phyloP scores from a whole-genome alignment of 2,329 filamentous ascomycete genomes.

The Xylariaceae sp. region DNA sequence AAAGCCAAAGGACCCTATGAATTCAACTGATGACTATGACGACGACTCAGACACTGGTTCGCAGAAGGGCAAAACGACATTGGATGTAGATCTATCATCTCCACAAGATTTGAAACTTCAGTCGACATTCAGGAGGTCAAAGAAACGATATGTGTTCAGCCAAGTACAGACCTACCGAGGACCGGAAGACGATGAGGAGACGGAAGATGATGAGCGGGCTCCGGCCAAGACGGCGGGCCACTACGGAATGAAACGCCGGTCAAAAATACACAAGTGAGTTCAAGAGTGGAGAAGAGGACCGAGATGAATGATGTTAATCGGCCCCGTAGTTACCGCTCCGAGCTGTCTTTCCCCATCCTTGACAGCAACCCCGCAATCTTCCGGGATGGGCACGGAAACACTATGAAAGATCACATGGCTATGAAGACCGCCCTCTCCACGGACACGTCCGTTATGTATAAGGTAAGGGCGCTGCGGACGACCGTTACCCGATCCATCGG shows the following conservation, averaged over 20 bases:
- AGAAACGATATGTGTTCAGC: conserved; percentile 39
- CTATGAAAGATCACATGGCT: conserved; percentile 39
- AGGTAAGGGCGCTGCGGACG: conserved; percentile 60
- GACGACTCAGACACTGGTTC: conserved; percentile 25
- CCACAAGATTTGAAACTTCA: conserved; percentile 34
- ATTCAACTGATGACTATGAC: conserved; percentile 26
- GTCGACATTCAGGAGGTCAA: conserved; percentile 21
- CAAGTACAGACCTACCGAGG: conserved; percentile 37
- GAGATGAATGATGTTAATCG: conserved; percentile 5
- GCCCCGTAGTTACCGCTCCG: conserved; percentile 42
- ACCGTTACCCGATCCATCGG: conserved; percentile 59
- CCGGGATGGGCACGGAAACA: conserved; percentile 36
- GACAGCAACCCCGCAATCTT: conserved; percentile 82
- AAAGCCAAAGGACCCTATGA: conserved; percentile 20
- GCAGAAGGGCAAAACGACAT: conserved; percentile 29
- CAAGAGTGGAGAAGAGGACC: neutral
- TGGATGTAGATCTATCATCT: conserved; percentile 40
- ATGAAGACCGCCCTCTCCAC: conserved; percentile 62
- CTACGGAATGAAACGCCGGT: conserved; percentile 22
- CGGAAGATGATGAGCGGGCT: conserved; percentile 26
- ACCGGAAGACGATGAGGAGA: conserved; percentile 23
- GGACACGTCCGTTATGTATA: conserved; percentile 65
- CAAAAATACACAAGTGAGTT: conserved; percentile 32
- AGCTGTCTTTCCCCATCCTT: conserved; percentile 67
- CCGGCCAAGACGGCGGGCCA: conserved; percentile 3